These are phyloP conservation scores for Raffaelea deltoideospora DNA, from an alignment of 2,329 filamentous ascomycete genomes.

Conservation along the genomic window DNA sequence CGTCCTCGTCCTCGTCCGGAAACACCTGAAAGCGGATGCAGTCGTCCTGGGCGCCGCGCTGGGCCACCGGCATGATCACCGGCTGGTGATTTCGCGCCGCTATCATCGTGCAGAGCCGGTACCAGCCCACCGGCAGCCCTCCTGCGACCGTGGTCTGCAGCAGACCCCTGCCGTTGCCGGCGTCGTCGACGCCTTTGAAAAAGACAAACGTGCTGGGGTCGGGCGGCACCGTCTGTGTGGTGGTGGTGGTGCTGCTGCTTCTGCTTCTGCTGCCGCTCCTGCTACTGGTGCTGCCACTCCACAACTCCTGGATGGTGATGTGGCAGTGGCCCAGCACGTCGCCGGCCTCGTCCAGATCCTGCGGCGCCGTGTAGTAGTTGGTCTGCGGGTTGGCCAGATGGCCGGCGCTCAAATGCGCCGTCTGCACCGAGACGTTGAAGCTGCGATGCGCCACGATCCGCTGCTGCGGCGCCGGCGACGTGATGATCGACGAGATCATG, in stretches of 20 bases:
- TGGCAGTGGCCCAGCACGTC: constrained; percentile 29
- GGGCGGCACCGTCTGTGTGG: constrained; percentile 17
- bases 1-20: neutral
- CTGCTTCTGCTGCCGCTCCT: too few species aligned
- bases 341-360: constrained; percentile 23
- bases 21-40: constrained; percentile 25
- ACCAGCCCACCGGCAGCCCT: constrained; percentile 30
- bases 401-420: constrained; percentile 33
- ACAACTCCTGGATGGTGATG: constrained; percentile 33
- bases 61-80: constrained; percentile 40
- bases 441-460: constrained; percentile 21
- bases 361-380: constrained; percentile 31
- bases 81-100: constrained; percentile 38
- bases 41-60: constrained; percentile 38
- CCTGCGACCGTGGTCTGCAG: constrained; percentile 26
- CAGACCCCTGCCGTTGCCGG: constrained; percentile 28
- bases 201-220: constrained; percentile 29
- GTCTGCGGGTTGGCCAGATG: constrained; percentile 36
- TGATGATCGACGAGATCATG: constrained; percentile 41
- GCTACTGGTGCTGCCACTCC: constrained; percentile 11
- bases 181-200: constrained; percentile 43
- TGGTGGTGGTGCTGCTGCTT: constrained; percentile 11
- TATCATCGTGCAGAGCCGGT: constrained; percentile 36
- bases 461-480: constrained; percentile 25
- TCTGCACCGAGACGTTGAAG: constrained; percentile 33